phyloP scores from a whole-genome alignment of 306 rosid species.

The Myrica gale region DNA sequence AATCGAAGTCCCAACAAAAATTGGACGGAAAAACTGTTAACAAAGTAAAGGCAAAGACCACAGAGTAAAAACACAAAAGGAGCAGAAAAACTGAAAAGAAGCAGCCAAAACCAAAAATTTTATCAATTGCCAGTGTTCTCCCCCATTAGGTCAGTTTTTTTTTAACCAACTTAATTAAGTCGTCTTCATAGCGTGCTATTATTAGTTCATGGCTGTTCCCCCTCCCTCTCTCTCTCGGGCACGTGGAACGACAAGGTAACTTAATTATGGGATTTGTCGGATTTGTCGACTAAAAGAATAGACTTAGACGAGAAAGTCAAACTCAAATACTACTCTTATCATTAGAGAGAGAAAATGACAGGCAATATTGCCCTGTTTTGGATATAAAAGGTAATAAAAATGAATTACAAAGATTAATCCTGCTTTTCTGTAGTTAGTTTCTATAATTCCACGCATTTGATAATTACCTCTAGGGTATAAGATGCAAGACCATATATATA shows the following conservation, averaged over 20 bases:
- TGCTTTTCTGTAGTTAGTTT: background rate
- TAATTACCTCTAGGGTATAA: no score
- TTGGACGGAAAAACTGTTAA: no score
- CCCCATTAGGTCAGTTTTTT: background rate
- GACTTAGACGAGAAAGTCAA: conserved; percentile 11
- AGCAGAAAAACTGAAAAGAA: background rate
- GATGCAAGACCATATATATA: no score
- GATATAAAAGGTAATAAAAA: background rate
- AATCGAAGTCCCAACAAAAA: no score
- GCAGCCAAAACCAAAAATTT: background rate
- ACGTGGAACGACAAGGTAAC: background rate
- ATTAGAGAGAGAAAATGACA: background rate
- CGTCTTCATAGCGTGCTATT: conserved; percentile 1
- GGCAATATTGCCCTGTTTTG: conserved; percentile 14
- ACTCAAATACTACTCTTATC: background rate
- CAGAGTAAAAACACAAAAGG: background rate
- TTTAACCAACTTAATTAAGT: background rate
- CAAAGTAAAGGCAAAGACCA: no score
- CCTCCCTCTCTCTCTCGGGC: no score
- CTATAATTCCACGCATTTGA: background rate
- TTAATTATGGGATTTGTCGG: conserved; percentile 15
- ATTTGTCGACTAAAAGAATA: background rate
- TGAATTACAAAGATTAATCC: background rate
- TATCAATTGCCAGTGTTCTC: background rate
- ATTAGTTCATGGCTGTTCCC: background rate